Percentiles rank a stretch among this genome's conserved stretches.
phyloP scores from a whole-genome alignment of 2,329 filamentous ascomycete genomes.

The Fusarium setosum region DNA sequence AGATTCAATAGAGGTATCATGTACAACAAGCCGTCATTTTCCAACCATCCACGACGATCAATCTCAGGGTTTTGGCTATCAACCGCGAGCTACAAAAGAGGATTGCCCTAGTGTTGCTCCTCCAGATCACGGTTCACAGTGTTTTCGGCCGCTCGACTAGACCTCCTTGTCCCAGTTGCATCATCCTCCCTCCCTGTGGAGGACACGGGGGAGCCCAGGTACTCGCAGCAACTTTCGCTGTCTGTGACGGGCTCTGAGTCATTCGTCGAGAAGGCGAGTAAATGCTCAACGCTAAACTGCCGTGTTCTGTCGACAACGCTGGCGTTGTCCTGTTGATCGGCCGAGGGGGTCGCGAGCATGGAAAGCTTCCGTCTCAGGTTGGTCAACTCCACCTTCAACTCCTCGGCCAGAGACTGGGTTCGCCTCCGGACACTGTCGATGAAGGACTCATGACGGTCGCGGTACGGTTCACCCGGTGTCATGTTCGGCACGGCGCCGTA shows the following conservation, averaged over 20 bases:
- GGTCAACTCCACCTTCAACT: slow-evolving; percentile 39
- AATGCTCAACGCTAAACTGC: slow-evolving; percentile 33
- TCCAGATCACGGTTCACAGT: slow-evolving; percentile 25
- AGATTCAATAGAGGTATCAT: slow-evolving; percentile 48
- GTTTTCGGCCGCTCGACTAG: slow-evolving; percentile 11
- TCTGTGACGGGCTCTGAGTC: slow-evolving; percentile 27
- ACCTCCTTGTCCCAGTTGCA: slow-evolving; percentile 18
- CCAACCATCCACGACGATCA: slow-evolving; percentile 6
- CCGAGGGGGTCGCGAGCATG: slow-evolving; percentile 14
- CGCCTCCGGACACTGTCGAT: slow-evolving; percentile 40
- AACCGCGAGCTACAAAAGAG: slow-evolving; percentile 7
- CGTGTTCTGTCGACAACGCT: slow-evolving; percentile 2
- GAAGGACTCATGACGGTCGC: slow-evolving; percentile 35
- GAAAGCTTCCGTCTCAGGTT: slow-evolving; percentile 36
- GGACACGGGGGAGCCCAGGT: slow-evolving; percentile 34
- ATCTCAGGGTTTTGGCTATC: not conserved
- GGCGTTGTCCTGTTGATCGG: slow-evolving; percentile 1
- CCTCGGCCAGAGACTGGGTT: slow-evolving; percentile 41
- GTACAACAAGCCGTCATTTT: slow-evolving; percentile 45
- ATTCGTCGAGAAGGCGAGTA: slow-evolving; percentile 20
- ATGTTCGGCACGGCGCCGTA: slow-evolving; percentile 17
- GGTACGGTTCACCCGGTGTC: slow-evolving; percentile 20
- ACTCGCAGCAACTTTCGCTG: slow-evolving; percentile 32
- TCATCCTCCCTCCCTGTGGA: slow-evolving; percentile 39
- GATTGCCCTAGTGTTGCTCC: slow-evolving; percentile 19